Percentiles rank a stretch among this genome's conserved stretches.
These are phyloP conservation scores for Ochetophila trinervis DNA, from an alignment of 306 rosid genomes.

Conservation along the genomic window DNA sequence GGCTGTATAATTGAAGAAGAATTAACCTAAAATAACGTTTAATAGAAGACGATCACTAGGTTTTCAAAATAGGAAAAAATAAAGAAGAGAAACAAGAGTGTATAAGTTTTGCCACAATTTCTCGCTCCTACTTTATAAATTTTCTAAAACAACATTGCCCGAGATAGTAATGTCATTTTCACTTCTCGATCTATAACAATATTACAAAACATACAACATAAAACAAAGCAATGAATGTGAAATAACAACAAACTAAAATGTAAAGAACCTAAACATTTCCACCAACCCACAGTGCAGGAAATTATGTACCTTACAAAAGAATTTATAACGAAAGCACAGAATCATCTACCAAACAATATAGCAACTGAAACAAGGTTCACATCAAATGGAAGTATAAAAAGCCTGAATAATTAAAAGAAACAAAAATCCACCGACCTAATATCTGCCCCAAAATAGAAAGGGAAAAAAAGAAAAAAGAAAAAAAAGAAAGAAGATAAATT, in stretches of 20 bases:
- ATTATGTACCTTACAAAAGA: not conserved
- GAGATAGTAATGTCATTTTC: not conserved
- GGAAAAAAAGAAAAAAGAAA: not conserved
- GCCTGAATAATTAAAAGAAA: slow-evolving; percentile 1
- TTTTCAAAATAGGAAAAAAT: not conserved
- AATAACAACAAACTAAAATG: not conserved
- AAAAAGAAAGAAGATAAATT: not conserved
- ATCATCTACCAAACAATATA: not conserved
- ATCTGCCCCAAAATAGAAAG: not conserved
- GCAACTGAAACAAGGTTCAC: not conserved
- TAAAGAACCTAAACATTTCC: not conserved
- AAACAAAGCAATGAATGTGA: not conserved
- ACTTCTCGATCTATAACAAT: not conserved
- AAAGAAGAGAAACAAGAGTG: not conserved
- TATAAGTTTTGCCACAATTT: slow-evolving; percentile 8
- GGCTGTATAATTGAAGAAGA: too few relatives aligned
- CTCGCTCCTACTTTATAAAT: slow-evolving; percentile 4
- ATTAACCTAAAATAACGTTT: too few relatives aligned
- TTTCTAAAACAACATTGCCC: not conserved
- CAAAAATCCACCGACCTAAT: slow-evolving; percentile 8
- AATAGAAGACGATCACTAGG: too few relatives aligned
- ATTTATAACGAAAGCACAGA: not conserved
- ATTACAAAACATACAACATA: not conserved
- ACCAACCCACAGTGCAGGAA: not conserved
- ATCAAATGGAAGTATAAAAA: not conserved